Base-by-base conservation (phyloP, 768 basidiomycete species). In the Kwoniella heveanensis region DNA sequence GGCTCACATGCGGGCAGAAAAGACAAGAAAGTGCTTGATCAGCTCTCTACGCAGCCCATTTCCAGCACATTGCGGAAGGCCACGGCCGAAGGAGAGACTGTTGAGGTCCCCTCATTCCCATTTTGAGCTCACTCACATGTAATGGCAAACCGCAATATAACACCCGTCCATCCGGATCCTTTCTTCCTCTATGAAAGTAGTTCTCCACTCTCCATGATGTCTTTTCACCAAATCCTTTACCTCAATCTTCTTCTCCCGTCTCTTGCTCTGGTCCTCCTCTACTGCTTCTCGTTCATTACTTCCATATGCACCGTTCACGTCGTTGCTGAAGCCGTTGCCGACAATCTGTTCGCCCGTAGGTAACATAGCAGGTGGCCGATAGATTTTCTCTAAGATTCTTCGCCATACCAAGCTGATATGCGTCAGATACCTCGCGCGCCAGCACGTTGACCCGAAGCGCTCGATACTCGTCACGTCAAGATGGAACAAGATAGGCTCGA, bases 131-230 rank as follows among this genome's bases (percentile, higher is more conserved):
- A 70, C 77, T 65, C 66, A 80, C 78, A 80, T 71, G 62, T 79
- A 95, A 78, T 92, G 92, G 73, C 92, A 94, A 21, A 90, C 89
- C 22, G 91, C 88, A 55, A 96, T 93, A 77, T 95, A 95, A 10
- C 92, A 87, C 1, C 93, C 93, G 64, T 95, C 93, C 66, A 88
- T 77, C 39, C 93, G 86, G 52, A 95, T 78, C 51, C 93, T 85
- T 15, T 92, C 91, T 61, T 91, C 89, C 78, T 92, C 89, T 47
- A 95, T 85, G 77, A 86, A 91, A 9, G 90, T 80, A 21, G 87
- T 87, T 39, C 93, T 85, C 80, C 86, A 92, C 76, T 91, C 86
- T 53, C 82, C 84, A 52, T 79, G 75, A 76, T 86, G 87, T n/a
- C 79, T 80, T 22, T 83, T 79, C 13, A 86, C 81, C 24, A 90